Evolutionary conservation across 2,329 filamentous ascomycete species (phyloP), one percentile per base, ranked within the genome.

Genomic region (Phialophora verrucosa): DNA sequence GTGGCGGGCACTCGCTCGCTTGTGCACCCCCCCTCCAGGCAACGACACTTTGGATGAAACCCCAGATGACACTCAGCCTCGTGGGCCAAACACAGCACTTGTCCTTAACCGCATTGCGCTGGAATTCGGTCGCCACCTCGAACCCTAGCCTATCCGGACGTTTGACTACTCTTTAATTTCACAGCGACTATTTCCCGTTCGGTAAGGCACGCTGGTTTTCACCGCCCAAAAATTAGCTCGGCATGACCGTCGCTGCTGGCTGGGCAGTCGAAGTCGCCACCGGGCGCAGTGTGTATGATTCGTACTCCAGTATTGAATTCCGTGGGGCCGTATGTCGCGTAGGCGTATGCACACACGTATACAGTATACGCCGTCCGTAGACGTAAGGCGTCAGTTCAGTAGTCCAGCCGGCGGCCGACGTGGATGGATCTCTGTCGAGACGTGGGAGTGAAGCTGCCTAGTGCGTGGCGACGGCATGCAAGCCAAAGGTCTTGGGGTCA

Each of bases 61-160:
- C 29, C 58, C 27, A n/a, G 29, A 50, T 31, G 44, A 51, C 29
- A 31, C 59, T 44, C 59, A 61, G 59, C 59, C 59, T 61, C 49
- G 59, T 61, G 59, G 25, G 12, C n/a, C 23, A 29, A 49, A 59
- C 6, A 23, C 55, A 17, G 56, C 2, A 27, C 17, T 25, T n/a
- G 47, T 4, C 6, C 3, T 27, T 38, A 1, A 25, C 47, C n/a
- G 58, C 35, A 51, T 53, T 27, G 20, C 47, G 44, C 23, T 3
- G 0, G 32, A 38, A 2, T 23, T 20, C 32, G 11, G 49, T 61
- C 49, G 59, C 59, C 59, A 61, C 59, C 23, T 23, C 12, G 27
- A 53, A 27, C 32, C 32, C 59, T 44, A 10, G 47, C 29, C 47
- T 29, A 54, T 61, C 31, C 31, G 59, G 12, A 61, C 29, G 57